Percentiles rank a stretch among this genome's conserved stretches.
Conservation (phyloP, 108 stramenopile genomes). For the Skeletonema grethae region DNA sequence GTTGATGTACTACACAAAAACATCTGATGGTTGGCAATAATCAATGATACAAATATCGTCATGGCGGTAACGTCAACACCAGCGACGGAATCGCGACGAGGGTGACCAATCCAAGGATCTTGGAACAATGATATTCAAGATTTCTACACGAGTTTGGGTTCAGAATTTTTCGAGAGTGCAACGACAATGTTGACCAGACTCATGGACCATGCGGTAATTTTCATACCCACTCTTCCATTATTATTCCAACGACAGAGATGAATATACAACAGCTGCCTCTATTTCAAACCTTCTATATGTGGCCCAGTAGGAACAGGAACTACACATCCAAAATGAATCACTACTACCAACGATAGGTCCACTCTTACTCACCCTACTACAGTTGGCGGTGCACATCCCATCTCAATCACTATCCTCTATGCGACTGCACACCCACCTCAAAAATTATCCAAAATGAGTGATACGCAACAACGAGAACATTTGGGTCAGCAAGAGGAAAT, state of each 20-base stretch:
- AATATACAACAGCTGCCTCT: not conserved
- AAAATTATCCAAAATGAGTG: conserved; percentile 6
- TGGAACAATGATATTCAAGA: conserved; percentile 33
- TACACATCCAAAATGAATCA: conserved; percentile 24
- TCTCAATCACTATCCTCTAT: conserved; percentile 36
- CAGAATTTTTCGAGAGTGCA: conserved; percentile 1
- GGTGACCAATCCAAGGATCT: conserved; percentile 48
- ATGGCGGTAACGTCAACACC: not conserved
- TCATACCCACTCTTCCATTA: not conserved
- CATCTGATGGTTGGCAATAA: too few relatives aligned
- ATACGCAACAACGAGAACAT: not conserved
- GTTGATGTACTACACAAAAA: too few relatives aligned
- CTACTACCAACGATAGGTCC: conserved; percentile 43
- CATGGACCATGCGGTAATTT: not conserved
- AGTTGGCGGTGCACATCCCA: conserved; percentile 17
- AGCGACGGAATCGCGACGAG: conserved; percentile 1
- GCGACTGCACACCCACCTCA: conserved; percentile 13
- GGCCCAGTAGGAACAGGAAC: conserved; percentile 22
- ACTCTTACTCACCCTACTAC: conserved; percentile 38
- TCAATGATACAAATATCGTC: not conserved
- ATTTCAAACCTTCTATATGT: not conserved
- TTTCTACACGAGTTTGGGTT: conserved; percentile 32
- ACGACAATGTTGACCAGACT: not conserved
- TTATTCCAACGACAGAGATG: not conserved
- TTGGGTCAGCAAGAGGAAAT: conserved; percentile 18